Evolutionary conservation across 176 grass and related monocot genomes (phyloP).

Genomic region (Eremochloa ophiuroides): DNA sequence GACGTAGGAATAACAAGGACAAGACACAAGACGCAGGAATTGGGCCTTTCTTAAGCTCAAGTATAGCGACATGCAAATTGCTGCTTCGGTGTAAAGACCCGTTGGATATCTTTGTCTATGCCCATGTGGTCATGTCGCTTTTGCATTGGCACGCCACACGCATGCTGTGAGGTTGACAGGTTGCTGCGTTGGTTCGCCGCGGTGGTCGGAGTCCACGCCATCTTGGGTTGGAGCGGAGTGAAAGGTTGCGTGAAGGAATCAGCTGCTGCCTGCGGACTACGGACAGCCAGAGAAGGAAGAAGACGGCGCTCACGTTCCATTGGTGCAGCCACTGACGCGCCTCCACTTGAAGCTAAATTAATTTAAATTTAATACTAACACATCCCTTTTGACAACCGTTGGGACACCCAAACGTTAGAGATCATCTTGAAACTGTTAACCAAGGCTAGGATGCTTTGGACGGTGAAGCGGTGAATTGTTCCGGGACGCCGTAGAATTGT

Average conservation of each 20-base stretch:
- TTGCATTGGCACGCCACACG: too few species aligned
- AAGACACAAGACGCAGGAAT: too few species aligned
- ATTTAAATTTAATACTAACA: background rate
- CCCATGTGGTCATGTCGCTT: background rate
- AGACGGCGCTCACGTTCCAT: background rate
- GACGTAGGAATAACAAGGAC: too few species aligned
- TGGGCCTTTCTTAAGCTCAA: too few species aligned
- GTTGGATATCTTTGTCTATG: too few species aligned
- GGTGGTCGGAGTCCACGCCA: slow-evolving; percentile 9
- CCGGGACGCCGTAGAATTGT: too few species aligned
- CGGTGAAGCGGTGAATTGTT: too few species aligned
- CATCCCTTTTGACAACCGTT: too few species aligned
- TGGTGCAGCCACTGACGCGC: background rate
- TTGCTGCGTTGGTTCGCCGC: slow-evolving; percentile 38
- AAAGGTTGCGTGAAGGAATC: slow-evolving; percentile 42
- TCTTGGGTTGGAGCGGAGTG: background rate
- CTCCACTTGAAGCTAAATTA: background rate
- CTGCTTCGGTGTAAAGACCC: too few species aligned
- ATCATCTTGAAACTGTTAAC: background rate
- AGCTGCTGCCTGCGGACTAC: background rate
- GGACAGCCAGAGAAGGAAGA: background rate
- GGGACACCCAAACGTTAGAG: background rate
- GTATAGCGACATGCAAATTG: too few species aligned
- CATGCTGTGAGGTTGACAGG: background rate
- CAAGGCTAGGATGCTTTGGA: background rate